phyloP scores from a whole-genome alignment of 768 basidiomycete species.

The Pisolithus marmoratus region DNA sequence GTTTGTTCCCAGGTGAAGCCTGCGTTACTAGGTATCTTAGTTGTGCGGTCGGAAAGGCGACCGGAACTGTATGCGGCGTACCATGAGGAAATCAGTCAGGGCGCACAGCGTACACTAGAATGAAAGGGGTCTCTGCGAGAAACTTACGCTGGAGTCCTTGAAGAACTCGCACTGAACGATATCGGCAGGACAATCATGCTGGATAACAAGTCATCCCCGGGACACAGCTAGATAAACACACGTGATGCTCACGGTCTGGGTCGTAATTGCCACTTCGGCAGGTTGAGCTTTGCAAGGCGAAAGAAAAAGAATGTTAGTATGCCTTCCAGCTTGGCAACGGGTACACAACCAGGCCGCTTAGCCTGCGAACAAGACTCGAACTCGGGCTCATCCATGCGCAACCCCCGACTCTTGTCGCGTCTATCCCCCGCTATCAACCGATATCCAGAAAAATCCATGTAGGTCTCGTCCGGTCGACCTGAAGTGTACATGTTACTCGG shows the following conservation, averaged over 20 bases:
- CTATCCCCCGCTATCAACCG: constrained; percentile 90
- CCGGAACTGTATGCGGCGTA: constrained; percentile 65
- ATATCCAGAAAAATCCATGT: constrained; percentile 87
- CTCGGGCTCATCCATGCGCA: constrained; percentile 61
- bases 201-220: constrained; percentile 2
- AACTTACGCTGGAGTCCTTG: constrained; percentile 63
- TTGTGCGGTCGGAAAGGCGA: constrained; percentile 68
- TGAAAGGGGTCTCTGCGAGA: neutral
- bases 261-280: constrained; percentile 66
- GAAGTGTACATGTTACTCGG: constrained; percentile 64
- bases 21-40: constrained; percentile 96
- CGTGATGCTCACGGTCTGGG: constrained; percentile 55
- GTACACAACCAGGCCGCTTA: constrained; percentile 19
- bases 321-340: neutral
- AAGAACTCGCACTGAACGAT: constrained; percentile 83
- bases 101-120: neutral
- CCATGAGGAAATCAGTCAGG: neutral
- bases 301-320: neutral
- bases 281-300: constrained; percentile 79
- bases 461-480: constrained; percentile 50
- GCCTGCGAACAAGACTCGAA: constrained; percentile 78
- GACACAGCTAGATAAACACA: neutral
- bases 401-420: constrained; percentile 55
- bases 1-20: constrained; percentile 86
- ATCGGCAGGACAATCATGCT: constrained; percentile 64